These are phyloP conservation scores for Ambispora gerdemannii DNA, from an alignment of 192 early-diverging fungal species.

Conservation along the genomic window DNA sequence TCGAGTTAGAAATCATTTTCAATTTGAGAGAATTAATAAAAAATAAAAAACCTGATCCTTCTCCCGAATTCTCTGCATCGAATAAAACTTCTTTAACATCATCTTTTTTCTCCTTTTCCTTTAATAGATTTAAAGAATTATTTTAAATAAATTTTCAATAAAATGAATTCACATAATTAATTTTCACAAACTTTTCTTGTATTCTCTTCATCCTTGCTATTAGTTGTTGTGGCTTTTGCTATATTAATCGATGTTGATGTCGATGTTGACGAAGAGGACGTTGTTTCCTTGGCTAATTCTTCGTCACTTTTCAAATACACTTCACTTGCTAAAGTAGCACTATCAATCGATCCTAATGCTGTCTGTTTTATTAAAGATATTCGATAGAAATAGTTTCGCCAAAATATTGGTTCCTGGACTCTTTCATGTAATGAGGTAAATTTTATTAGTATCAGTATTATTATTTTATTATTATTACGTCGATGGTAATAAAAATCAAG, in stretches of 20 bases:
- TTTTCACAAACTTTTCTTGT: not conserved
- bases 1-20: not conserved
- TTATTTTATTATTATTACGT: not conserved
- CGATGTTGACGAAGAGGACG: not conserved
- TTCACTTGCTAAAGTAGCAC: constrained; percentile 26
- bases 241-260: not conserved
- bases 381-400: constrained; percentile 70
- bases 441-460: not conserved
- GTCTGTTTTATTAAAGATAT: constrained; percentile 55
- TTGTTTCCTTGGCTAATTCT: not conserved
- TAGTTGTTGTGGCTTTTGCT: too few relatives aligned
- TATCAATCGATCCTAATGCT: constrained; percentile 36
- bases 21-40: not conserved
- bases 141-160: not conserved
- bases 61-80: constrained; percentile 40
- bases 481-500: not conserved
- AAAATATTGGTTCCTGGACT: constrained; percentile 61
- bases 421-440: constrained; percentile 30
- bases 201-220: constrained; percentile 1
- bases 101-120: not conserved
- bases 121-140: not conserved
- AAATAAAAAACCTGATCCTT: constrained; percentile 36
- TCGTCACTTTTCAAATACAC: constrained; percentile 18
- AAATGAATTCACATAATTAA: constrained; percentile 25
- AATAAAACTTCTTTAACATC: constrained; percentile 35